These are phyloP conservation scores for Metarhizium robertsii DNA, from an alignment of 2,329 filamentous ascomycete species.

Conservation along the genomic window DNA sequence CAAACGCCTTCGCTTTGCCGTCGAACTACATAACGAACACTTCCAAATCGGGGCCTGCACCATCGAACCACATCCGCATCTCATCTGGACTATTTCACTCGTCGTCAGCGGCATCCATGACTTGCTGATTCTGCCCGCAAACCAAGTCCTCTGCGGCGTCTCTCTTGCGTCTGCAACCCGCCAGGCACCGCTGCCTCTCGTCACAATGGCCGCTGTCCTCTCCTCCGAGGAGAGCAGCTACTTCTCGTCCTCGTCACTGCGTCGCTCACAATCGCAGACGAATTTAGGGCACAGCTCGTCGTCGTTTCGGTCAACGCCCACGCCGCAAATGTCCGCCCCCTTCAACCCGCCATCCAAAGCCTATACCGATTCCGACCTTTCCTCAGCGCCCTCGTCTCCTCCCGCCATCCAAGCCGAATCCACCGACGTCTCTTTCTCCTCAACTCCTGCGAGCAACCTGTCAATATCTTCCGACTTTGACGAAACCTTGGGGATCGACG, in stretches of 20 bases:
- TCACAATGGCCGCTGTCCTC: slow-evolving; percentile 46
- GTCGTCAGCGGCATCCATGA: neutral
- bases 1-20: neutral
- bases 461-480: slow-evolving; percentile 52
- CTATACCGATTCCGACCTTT: slow-evolving; percentile 38
- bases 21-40: no score
- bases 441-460: slow-evolving; percentile 54
- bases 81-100: neutral
- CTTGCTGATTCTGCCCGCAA: neutral
- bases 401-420: slow-evolving; percentile 41
- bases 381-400: slow-evolving; percentile 49
- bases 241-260: slow-evolving; percentile 44
- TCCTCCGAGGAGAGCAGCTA: slow-evolving; percentile 47
- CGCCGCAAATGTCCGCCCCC: slow-evolving; percentile 29
- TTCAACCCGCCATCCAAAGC: slow-evolving; percentile 33
- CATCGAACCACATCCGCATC: no score
- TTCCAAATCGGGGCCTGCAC: no score
- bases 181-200: slow-evolving; percentile 2
- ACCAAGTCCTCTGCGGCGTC: neutral
- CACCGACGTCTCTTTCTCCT: slow-evolving; percentile 48
- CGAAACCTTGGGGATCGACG: slow-evolving; percentile 34
- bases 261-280: slow-evolving; percentile 51
- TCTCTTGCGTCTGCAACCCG: neutral
- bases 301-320: slow-evolving; percentile 35
- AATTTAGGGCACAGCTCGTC: slow-evolving; percentile 39